phyloP scores from a whole-genome alignment of 805 yeast genomes.

The Ogataea paraovalis region DNA sequence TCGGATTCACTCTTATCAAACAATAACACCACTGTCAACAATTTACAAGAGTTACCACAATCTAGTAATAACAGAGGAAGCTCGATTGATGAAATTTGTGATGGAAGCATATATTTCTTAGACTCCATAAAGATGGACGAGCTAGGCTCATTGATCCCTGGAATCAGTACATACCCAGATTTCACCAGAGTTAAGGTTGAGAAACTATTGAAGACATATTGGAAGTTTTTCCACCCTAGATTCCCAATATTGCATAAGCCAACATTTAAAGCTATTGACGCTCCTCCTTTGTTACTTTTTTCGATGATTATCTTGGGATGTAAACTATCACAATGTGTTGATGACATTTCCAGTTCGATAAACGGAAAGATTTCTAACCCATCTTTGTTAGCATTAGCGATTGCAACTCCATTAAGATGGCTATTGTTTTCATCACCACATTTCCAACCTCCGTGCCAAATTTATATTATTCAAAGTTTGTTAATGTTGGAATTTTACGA shows the following conservation, averaged over 20 bases:
- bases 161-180: slow-evolving; percentile 24
- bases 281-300: slow-evolving; percentile 48
- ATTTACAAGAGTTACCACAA: not conserved
- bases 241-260: slow-evolving; percentile 58
- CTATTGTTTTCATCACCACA: slow-evolving; percentile 65
- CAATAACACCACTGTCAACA: no score
- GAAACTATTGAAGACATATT: slow-evolving; percentile 37
- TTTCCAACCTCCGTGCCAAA: slow-evolving; percentile 70
- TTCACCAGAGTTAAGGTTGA: slow-evolving; percentile 28
- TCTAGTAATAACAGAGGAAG: not conserved
- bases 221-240: slow-evolving; percentile 58
- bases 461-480: slow-evolving; percentile 75
- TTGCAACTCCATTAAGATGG: slow-evolving; percentile 38
- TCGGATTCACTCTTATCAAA: no score
- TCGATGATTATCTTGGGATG: slow-evolving; percentile 59
- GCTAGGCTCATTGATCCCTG: slow-evolving; percentile 26
- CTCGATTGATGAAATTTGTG: not conserved
- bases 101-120: slow-evolving; percentile 6
- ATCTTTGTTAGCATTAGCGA: slow-evolving; percentile 37
- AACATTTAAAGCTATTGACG: slow-evolving; percentile 45
- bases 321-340: slow-evolving; percentile 29
- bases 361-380: slow-evolving; percentile 20
- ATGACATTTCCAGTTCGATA: slow-evolving; percentile 19
- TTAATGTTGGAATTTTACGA: slow-evolving; percentile 75
- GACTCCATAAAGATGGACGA: slow-evolving; percentile 18